phyloP scores from a whole-genome alignment of 306 rosid species.

The Mimosa bimucronata region DNA sequence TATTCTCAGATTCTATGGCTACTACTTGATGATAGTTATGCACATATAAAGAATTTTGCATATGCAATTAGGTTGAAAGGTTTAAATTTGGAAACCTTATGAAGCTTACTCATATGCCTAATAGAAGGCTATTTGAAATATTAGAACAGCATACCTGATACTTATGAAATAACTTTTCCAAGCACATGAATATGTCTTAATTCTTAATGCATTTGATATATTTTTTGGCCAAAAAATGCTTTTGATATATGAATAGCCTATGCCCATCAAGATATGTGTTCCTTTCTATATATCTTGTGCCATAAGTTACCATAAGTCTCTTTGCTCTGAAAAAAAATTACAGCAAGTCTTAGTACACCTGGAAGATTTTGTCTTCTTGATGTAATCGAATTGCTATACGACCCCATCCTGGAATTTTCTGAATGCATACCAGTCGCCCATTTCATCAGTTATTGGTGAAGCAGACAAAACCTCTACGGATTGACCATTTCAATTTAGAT shows the following conservation, averaged over 20 bases:
- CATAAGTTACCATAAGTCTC: not conserved
- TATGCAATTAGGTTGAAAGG: not conserved
- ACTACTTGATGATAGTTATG: not conserved
- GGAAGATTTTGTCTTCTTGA: slow-evolving; percentile 26
- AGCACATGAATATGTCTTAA: not conserved
- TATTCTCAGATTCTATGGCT: not conserved
- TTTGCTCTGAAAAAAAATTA: too few species aligned
- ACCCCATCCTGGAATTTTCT: slow-evolving; percentile 34
- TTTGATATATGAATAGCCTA: not conserved
- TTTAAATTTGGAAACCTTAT: not conserved
- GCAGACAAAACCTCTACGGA: slow-evolving; percentile 15
- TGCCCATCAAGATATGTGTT: not conserved
- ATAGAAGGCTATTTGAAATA: not conserved
- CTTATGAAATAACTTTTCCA: not conserved
- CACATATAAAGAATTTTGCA: not conserved
- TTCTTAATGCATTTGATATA: not conserved
- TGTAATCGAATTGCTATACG: slow-evolving; percentile 28
- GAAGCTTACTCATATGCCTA: not conserved
- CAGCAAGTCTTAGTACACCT: not conserved
- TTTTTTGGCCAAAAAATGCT: too few species aligned
- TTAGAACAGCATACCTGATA: not conserved
- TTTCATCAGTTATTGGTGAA: slow-evolving; percentile 34
- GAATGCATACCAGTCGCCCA: slow-evolving; percentile 27
- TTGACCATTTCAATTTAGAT: slow-evolving; percentile 21
- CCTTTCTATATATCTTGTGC: slow-evolving; percentile 2